Evolutionary conservation across 2,329 filamentous ascomycete species (phyloP).

Genomic region (Ophiostoma ips): DNA sequence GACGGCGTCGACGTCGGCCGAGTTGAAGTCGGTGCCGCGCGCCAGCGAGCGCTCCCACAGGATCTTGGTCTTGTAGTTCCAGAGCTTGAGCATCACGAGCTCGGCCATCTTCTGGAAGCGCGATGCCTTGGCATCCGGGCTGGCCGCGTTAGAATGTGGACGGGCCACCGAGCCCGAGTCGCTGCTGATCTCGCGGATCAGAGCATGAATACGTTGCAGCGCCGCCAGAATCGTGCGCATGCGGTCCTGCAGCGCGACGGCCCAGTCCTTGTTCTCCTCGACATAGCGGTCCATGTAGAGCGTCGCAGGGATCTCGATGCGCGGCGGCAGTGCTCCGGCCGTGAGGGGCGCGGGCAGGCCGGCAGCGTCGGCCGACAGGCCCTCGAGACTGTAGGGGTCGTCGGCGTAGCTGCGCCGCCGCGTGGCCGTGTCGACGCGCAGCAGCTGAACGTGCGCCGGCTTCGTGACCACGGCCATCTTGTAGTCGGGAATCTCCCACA

Average conservation of each 20-base stretch:
- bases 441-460: conserved; percentile 12
- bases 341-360: background rate
- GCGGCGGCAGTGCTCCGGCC: background rate
- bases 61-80: conserved; percentile 1
- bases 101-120: background rate
- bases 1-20: conserved; percentile 11
- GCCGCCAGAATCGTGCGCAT: background rate
- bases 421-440: conserved; percentile 13
- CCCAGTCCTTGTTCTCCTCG: conserved; percentile 13
- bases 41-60: conserved; percentile 8
- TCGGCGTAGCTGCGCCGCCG: background rate
- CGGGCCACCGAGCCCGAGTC: too few species aligned
- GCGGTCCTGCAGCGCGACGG: background rate
- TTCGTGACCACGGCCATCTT: conserved; percentile 6
- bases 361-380: background rate
- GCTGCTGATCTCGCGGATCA: background rate
- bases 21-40: conserved; percentile 13
- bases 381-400: background rate
- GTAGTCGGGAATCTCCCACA: background rate
- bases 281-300: conserved; percentile 17
- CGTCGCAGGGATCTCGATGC: conserved; percentile 15
- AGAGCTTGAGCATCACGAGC: background rate
- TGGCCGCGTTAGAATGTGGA: too few species aligned
- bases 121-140: background rate
- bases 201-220: background rate